phyloP scores from a whole-genome alignment of 2,329 filamentous ascomycete species.

The Penicillium crustosum region DNA sequence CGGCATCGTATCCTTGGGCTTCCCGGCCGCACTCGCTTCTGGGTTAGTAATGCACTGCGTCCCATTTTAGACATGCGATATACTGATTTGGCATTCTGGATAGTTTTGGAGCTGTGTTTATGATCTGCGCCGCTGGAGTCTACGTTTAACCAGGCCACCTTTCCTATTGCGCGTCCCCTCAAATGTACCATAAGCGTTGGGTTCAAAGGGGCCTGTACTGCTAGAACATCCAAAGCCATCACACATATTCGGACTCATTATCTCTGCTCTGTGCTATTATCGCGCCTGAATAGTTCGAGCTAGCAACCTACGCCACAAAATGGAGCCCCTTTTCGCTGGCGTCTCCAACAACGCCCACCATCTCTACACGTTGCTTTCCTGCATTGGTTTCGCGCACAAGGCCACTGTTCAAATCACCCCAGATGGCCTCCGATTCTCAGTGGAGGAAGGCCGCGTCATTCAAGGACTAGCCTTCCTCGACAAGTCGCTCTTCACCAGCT shows the following conservation, averaged over 20 bases:
- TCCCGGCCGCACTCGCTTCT: constrained; percentile 85
- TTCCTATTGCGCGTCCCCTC: constrained; percentile 23
- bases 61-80: constrained; percentile 10
- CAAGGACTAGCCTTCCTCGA: constrained; percentile 88
- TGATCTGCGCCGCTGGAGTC: constrained; percentile 98
- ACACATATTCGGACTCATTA: constrained; percentile 12
- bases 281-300: not conserved
- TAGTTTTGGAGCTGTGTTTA: constrained; percentile 92
- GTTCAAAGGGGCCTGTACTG: constrained; percentile 32
- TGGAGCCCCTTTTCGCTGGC: constrained; percentile 56
- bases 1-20: constrained; percentile 73
- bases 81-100: constrained; percentile 2
- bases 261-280: constrained; percentile 6
- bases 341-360: constrained; percentile 63
- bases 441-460: constrained; percentile 85
- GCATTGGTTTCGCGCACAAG: constrained; percentile 61
- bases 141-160: constrained; percentile 69
- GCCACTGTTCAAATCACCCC: constrained; percentile 73
- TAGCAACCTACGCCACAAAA: constrained; percentile 14
- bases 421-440: constrained; percentile 82
- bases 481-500: constrained; percentile 84
- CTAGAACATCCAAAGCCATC: constrained; percentile 34
- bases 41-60: constrained; percentile 63
- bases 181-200: constrained; percentile 40
- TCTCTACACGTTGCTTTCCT: constrained; percentile 60